A percentile compares a stretch with the other conserved stretches of the same genome.
Evolutionary conservation across 2,329 filamentous ascomycete species (phyloP).

Genomic region (Trichocomaceae sp.): DNA sequence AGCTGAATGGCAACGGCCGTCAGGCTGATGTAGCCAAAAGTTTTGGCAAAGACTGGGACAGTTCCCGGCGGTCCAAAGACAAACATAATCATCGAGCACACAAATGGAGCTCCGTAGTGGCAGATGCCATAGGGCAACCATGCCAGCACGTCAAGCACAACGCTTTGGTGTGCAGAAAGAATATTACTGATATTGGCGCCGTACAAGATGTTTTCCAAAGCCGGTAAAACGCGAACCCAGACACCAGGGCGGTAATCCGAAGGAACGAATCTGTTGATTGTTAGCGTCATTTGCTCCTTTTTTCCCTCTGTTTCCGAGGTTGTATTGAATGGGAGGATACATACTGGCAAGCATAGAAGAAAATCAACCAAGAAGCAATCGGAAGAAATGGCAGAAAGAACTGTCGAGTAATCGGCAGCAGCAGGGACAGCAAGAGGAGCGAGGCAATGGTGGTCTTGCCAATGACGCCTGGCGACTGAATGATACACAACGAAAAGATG

Average conservation of each 20-base stretch:
- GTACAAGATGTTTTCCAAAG: conserved; percentile 92
- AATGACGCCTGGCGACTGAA: conserved; percentile 69
- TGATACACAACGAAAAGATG: conserved; percentile 77
- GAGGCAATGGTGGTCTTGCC: conserved; percentile 68
- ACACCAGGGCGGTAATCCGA: conserved; percentile 84
- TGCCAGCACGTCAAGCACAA: conserved; percentile 76
- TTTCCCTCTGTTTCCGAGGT: too few species aligned
- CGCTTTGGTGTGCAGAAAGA: conserved; percentile 79
- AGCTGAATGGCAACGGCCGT: conserved; percentile 82
- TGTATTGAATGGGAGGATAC: conserved; percentile 31
- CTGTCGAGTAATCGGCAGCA: conserved; percentile 79
- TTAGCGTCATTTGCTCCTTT: neutral
- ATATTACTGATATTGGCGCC: conserved; percentile 95
- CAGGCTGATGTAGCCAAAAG: conserved; percentile 90
- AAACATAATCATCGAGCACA: conserved; percentile 75
- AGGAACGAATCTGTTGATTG: conserved; percentile 66
- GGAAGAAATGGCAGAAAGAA: conserved; percentile 84
- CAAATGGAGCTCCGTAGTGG: conserved; percentile 78
- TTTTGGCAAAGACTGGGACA: conserved; percentile 73
- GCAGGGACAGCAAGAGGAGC: conserved; percentile 60
- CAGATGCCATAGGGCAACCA: conserved; percentile 91
- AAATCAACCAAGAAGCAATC: conserved; percentile 78
- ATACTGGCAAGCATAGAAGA: conserved; percentile 91
- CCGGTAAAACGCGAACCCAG: conserved; percentile 89
- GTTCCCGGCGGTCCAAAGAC: conserved; percentile 82